Percentiles rank a stretch among this genome's conserved stretches.
These are phyloP conservation scores for Coniferiporia weirii DNA, from an alignment of 1,284 basidiomycete species.

Conservation along the genomic window DNA sequence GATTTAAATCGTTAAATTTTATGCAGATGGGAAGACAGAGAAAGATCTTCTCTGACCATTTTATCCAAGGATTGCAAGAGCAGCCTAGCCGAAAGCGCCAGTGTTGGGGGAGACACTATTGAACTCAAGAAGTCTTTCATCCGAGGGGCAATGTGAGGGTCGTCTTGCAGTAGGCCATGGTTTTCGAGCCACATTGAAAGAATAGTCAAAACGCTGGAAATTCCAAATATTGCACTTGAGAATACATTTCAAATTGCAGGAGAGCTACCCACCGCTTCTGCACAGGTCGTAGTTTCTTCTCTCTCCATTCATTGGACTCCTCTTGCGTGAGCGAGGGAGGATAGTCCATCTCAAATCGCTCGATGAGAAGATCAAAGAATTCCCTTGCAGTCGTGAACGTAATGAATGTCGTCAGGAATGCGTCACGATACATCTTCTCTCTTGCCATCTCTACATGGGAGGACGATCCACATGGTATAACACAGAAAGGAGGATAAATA, in stretches of 20 bases:
- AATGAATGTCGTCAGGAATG: constrained; percentile 75
- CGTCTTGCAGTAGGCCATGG: constrained; percentile 55
- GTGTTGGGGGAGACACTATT: constrained; percentile 37
- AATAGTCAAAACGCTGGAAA: constrained; percentile 41
- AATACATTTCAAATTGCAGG: not conserved
- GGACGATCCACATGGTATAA: not conserved
- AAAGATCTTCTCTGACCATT: constrained; percentile 36
- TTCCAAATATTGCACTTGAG: not conserved
- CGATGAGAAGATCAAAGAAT: constrained; percentile 62
- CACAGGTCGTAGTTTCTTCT: constrained; percentile 50
- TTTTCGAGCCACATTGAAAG: constrained; percentile 59
- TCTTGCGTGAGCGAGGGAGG: constrained; percentile 46
- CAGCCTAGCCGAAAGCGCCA: constrained; percentile 43
- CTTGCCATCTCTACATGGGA: constrained; percentile 35
- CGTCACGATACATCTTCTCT: constrained; percentile 50
- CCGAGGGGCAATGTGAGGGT: constrained; percentile 51
- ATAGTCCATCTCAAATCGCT: constrained; percentile 53
- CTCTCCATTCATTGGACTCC: constrained; percentile 62
- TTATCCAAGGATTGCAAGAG: constrained; percentile 50
- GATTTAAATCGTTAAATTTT: not conserved
- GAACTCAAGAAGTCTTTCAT: constrained; percentile 51
- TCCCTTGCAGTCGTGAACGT: constrained; percentile 68
- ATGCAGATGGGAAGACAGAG: not conserved
- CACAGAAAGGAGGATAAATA: not conserved
- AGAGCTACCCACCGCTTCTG: constrained; percentile 38